A percentile compares a stretch with the other conserved stretches of the same genome.
Conservation (phyloP, 2,329 filamentous ascomycete species). For the Dothistroma septosporum region DNA sequence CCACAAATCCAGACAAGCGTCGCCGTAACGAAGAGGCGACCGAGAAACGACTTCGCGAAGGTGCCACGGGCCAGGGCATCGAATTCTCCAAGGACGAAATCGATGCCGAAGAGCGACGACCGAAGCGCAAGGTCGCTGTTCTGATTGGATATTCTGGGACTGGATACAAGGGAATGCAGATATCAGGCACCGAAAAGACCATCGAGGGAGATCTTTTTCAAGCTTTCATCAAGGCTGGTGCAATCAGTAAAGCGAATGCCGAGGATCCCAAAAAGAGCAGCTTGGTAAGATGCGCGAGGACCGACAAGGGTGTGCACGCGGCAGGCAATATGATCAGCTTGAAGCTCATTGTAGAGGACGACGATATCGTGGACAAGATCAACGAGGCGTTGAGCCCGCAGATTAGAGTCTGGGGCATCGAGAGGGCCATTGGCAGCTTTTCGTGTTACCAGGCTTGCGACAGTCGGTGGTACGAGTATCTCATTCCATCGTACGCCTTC, state of each 20-base stretch:
- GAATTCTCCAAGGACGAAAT: slow-evolving; percentile 74
- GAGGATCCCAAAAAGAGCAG: slow-evolving; percentile 96
- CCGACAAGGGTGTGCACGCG: slow-evolving; percentile 95
- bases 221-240: slow-evolving; percentile 84
- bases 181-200: slow-evolving; percentile 65
- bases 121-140: slow-evolving; percentile 95
- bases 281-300: slow-evolving; percentile 87
- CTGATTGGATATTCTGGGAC: slow-evolving; percentile 94
- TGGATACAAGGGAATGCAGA: slow-evolving; percentile 96
- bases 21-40: slow-evolving; percentile 42
- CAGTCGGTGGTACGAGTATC: slow-evolving; percentile 93
- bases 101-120: slow-evolving; percentile 75
- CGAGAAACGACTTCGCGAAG: slow-evolving; percentile 44
- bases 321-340: slow-evolving; percentile 92
- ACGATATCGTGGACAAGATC: slow-evolving; percentile 83
- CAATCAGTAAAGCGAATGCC: slow-evolving; percentile 94
- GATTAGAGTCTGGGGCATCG: slow-evolving; percentile 92
- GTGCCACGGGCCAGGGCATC: slow-evolving; percentile 39
- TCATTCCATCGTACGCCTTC: slow-evolving; percentile 89
- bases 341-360: slow-evolving; percentile 92
- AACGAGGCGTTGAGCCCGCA: slow-evolving; percentile 79
- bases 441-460: slow-evolving; percentile 94
- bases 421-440: slow-evolving; percentile 84
- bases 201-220: slow-evolving; percentile 94
- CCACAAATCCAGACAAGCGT: slow-evolving; percentile 45